Evolutionary conservation across 202 grass and related monocot genomes (phyloP), one percentile per base, ranked within the genome.

Genomic region (Schoenoplectus tabernaemontani): DNA sequence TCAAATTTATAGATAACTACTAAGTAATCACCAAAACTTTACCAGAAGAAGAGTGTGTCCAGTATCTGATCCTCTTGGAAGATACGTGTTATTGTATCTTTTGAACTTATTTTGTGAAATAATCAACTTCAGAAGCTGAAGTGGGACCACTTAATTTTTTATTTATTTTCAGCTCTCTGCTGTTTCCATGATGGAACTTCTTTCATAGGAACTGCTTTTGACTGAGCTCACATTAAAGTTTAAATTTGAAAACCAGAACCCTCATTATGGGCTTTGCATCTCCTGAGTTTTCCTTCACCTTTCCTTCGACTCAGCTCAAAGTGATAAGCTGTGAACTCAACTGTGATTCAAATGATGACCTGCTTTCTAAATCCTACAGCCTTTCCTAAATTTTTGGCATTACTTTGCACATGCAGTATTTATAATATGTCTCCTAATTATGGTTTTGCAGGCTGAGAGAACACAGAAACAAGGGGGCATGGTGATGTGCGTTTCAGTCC

Each of bases 401-500:
- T 75, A 75, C 44, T 69, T 69, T 36, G 47, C 70, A 56, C 20
- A 28, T 75, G 70, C 47, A 34, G 4, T 37, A 7, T 5, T 84
- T 59, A 23, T 64, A 46, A 78, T 77, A 73, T 70, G 16, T 57
- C 53, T 69, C 16, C 28, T 54, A 75, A 54, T 75, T 34, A 75
- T 85, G 48, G 83, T 77, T 90, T 81, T 81, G 83, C 88, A 99
- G 92, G 96, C 92, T 78, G 96, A 95, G 78, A 90, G 96, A 82
- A 89, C 90, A 33, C 96, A 98, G 57, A 91, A 89, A 78, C 92
- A 95, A 81, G 91, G 91, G 47, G 90, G 90, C 63, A 91, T 95
- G 90, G 88, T 99, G 83, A 92, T 91, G 96, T 99, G 96, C 88
- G 96, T 86, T 61, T 92, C 96, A 5, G 88, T 93, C 62, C 96